Base-by-base conservation (phyloP, 768 basidiomycete species). In the Clavulina sp. region DNA sequence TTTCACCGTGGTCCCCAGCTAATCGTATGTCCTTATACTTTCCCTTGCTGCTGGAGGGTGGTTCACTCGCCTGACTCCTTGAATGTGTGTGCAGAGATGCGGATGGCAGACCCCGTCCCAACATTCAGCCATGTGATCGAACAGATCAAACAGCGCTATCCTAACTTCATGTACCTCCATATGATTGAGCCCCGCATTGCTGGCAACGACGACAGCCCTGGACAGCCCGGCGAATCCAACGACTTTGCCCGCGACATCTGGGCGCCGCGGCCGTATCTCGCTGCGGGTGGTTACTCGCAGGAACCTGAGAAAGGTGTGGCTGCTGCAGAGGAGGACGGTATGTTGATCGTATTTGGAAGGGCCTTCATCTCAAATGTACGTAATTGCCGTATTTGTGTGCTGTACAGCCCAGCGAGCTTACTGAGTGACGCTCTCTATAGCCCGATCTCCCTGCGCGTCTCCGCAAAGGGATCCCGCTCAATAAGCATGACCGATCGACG, bases 121-220 rank as follows among this genome's bases (percentile, higher is more conserved):
- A 73, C 73, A 5, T 81, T 75, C 64, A 55, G 65, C 0, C 69
- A 78, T 60, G 72, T 67, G 59, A 74, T 41, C 73, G 70, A 52
- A 64, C 63, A 50, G 70, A 68, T 49, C 72, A 73, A 52, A 70
- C 70, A 63, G 38, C 41, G 41, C 1, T 67, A 64, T 55, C 69
- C 71, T 57, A 67, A 69, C 31, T 64, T 66, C 26, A 73, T 64
- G 48, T 69, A 78, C 62, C 54, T 80, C 3, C 77, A 79, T 53
- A 55, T 70, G 21, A 60, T 69, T 40, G 73, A 77, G 54, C 65
- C 71, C 0, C n/a, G n/a, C n/a, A n/a, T n/a, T n/a, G n/a, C n/a
- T n/a, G n/a, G n/a, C n/a, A n/a, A n/a, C n/a, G n/a, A n/a, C n/a
- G n/a, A n/a, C n/a, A n/a, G n/a, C n/a, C 54, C 34, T 7, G 9